These are phyloP conservation scores for Gillenia trifoliata DNA, from an alignment of 306 rosid species.

Conservation along the genomic window DNA sequence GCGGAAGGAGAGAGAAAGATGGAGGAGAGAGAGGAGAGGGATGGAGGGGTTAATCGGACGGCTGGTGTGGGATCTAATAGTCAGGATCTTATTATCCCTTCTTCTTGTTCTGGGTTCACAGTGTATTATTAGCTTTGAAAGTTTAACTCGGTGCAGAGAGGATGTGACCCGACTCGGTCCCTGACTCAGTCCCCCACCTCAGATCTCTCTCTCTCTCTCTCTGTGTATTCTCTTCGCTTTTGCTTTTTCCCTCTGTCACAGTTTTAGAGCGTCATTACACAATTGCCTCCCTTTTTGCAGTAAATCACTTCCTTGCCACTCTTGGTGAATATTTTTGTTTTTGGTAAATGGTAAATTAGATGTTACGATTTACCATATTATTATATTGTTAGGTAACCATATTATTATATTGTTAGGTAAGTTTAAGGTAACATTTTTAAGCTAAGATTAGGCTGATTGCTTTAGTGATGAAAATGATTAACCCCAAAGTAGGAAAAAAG, in stretches of 20 bases:
- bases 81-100: constrained; percentile 27
- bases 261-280: constrained; percentile 9
- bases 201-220: not conserved
- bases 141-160: constrained; percentile 24
- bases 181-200: constrained; percentile 19
- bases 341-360: not conserved
- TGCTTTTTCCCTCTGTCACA: constrained; percentile 29
- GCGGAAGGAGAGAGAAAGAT: constrained; percentile 9
- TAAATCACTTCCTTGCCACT: constrained; percentile 24
- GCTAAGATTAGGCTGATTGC: no score
- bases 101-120: constrained; percentile 1
- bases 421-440: not conserved
- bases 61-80: constrained; percentile 56
- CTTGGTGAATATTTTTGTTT: not conserved
- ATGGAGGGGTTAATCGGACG: constrained; percentile 36
- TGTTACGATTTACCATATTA: not conserved
- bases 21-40: not conserved
- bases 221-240: constrained; percentile 19
- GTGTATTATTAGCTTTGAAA: constrained; percentile 40
- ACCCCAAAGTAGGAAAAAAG: not conserved
- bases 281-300: constrained; percentile 1
- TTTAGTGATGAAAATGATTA: not conserved
- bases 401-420: no score
- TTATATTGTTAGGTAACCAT: no score
- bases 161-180: constrained; percentile 31